Evolutionary conservation across 768 basidiomycete genomes (phyloP).

Genomic region (Paxillus rubicundulus): DNA sequence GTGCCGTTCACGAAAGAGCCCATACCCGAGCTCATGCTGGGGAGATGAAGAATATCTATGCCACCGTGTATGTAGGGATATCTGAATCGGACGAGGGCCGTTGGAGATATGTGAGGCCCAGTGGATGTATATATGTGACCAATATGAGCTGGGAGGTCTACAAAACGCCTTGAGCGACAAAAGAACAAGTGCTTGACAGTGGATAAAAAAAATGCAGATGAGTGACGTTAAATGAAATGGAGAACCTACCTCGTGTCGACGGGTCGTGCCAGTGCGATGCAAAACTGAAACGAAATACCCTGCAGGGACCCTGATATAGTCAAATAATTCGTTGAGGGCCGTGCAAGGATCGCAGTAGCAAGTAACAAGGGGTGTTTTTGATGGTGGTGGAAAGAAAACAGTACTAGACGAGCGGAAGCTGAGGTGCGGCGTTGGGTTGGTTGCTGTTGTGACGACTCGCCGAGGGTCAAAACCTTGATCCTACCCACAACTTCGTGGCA

Average conservation of each 20-base stretch:
- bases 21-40: slow-evolving; percentile 17
- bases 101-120: not conserved
- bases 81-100: not conserved
- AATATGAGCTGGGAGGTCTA: not conserved
- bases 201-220: not conserved
- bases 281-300: not conserved
- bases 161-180: not conserved
- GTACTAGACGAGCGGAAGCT: not conserved
- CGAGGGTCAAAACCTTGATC: too few relatives aligned
- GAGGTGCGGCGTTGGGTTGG: too few relatives aligned
- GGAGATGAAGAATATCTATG: not conserved
- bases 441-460: too few relatives aligned
- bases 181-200: not conserved
- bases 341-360: slow-evolving; percentile 4
- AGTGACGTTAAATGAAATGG: not conserved
- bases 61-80: not conserved
- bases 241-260: not conserved
- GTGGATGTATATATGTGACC: not conserved
- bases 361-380: not conserved
- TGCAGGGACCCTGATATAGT: not conserved
- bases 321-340: not conserved
- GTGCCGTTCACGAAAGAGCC: slow-evolving; percentile 15
- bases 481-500: too few relatives aligned
- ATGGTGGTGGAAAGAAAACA: not conserved
- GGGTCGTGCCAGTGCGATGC: not conserved